phyloP scores from a whole-genome alignment of 371 early-diverging fungal species.

The Apophysomyces sp. region DNA sequence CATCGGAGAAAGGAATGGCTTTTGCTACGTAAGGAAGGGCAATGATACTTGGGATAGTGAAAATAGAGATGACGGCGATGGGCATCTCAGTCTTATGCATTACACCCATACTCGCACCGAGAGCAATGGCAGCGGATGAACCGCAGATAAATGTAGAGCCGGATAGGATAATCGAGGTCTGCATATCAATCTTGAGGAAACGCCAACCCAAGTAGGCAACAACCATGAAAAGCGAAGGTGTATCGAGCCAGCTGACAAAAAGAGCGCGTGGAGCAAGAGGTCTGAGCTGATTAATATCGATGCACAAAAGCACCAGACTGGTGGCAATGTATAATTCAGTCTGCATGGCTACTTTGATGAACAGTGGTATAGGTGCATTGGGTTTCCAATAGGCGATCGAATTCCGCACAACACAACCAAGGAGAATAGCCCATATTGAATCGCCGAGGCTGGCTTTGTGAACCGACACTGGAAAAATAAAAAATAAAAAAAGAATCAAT shows the following conservation, averaged over 20 bases:
- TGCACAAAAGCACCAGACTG: slow-evolving; percentile 59
- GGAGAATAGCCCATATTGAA: slow-evolving; percentile 65
- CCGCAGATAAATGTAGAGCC: slow-evolving; percentile 68
- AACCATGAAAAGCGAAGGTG: slow-evolving; percentile 54
- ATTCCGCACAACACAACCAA: slow-evolving; percentile 54
- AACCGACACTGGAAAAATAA: slow-evolving; percentile 28
- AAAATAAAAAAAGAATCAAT: background rate
- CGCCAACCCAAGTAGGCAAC: slow-evolving; percentile 53
- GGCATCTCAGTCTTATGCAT: slow-evolving; percentile 60
- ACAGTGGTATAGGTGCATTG: slow-evolving; percentile 43
- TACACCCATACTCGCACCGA: slow-evolving; percentile 57
- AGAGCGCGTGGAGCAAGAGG: slow-evolving; percentile 60
- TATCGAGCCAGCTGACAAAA: slow-evolving; percentile 68
- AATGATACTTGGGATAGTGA: slow-evolving; percentile 66
- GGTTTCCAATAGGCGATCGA: slow-evolving; percentile 32
- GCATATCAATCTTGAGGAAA: slow-evolving; percentile 54
- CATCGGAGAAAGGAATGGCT: slow-evolving; percentile 33
- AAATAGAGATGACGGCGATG: slow-evolving; percentile 65
- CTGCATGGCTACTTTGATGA: slow-evolving; percentile 60
- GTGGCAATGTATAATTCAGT: slow-evolving; percentile 65
- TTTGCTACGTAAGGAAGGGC: slow-evolving; percentile 62
- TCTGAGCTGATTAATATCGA: slow-evolving; percentile 51
- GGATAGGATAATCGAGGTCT: slow-evolving; percentile 61
- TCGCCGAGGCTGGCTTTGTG: slow-evolving; percentile 54
- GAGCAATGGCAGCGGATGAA: slow-evolving; percentile 63